Conservation (phyloP, 257 asterid genomes). For the Lithospermum erythrorhizon region DNA sequence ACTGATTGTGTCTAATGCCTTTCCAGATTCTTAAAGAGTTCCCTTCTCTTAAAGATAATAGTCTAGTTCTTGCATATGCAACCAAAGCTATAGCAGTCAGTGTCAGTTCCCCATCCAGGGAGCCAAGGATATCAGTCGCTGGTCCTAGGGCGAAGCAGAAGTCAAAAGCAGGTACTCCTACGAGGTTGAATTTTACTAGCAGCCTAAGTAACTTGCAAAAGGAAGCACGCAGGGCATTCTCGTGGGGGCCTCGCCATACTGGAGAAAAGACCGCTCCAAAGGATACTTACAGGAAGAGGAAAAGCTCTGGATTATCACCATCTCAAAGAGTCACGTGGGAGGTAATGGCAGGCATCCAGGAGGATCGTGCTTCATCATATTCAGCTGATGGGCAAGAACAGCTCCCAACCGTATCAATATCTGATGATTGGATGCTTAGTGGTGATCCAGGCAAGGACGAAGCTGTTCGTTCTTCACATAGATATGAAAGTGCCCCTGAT, state of each 20-base stretch:
- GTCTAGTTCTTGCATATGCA: conserved; percentile 68
- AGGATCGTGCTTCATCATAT: conserved; percentile 67
- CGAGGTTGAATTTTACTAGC: conserved; percentile 68
- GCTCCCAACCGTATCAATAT: conserved; percentile 69
- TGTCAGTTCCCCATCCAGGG: conserved; percentile 71
- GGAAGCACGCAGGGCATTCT: conserved; percentile 97
- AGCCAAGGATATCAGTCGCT: conserved; percentile 49
- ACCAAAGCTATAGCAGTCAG: conserved; percentile 81
- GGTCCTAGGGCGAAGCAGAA: conserved; percentile 83
- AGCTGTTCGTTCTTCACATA: conserved; percentile 86
- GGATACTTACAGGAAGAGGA: conserved; percentile 82
- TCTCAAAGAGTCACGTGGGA: conserved; percentile 88
- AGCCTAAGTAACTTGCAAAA: conserved; percentile 87
- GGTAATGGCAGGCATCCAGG: conserved; percentile 87
- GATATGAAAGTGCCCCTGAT: conserved; percentile 92
- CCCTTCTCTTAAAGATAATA: conserved; percentile 76
- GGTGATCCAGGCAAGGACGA: conserved; percentile 79
- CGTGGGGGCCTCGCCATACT: conserved; percentile 81
- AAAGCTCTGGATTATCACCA: conserved; percentile 74
- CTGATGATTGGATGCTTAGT: conserved; percentile 98
- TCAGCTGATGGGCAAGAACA: conserved; percentile 89
- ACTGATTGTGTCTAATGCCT: conserved; percentile 9
- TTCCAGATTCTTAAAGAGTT: conserved; percentile 78
- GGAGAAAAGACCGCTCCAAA: conserved; percentile 73
- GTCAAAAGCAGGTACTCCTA: conserved; percentile 57